Evolutionary conservation across 768 basidiomycete genomes (phyloP).

Genomic region (Tricholoma furcatifolium): DNA sequence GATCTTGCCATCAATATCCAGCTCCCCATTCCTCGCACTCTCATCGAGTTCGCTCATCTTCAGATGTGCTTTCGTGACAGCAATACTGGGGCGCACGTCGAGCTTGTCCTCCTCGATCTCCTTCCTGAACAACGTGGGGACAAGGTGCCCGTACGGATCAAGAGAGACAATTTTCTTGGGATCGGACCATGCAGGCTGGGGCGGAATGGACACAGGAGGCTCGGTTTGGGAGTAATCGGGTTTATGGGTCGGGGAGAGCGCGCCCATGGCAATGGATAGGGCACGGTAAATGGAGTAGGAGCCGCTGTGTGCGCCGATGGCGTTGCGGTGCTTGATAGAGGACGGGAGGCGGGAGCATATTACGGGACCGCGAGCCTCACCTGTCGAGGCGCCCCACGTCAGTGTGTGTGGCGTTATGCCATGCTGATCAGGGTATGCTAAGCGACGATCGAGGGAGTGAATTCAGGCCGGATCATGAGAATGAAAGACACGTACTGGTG

Average conservation of each 20-base stretch:
- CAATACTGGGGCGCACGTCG: slow-evolving; percentile 90
- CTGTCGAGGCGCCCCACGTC: slow-evolving; percentile 74
- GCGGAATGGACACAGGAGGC: neutral
- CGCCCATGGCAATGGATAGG: slow-evolving; percentile 87
- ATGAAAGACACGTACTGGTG: slow-evolving; percentile 61
- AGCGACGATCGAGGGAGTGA: slow-evolving; percentile 14
- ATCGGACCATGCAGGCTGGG: neutral
- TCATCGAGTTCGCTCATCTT: slow-evolving; percentile 94
- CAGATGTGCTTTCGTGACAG: slow-evolving; percentile 90
- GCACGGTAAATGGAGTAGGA: slow-evolving; percentile 96
- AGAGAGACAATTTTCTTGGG: slow-evolving; percentile 3
- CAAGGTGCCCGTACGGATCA: slow-evolving; percentile 36
- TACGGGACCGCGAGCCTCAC: slow-evolving; percentile 75
- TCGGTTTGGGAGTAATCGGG: slow-evolving; percentile 30
- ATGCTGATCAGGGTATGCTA: slow-evolving; percentile 89
- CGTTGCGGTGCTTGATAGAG: slow-evolving; percentile 88
- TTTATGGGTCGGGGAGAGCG: slow-evolving; percentile 74
- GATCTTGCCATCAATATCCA: slow-evolving; percentile 80
- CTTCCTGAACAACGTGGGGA: slow-evolving; percentile 64
- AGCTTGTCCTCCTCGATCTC: slow-evolving; percentile 65
- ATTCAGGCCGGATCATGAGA: slow-evolving; percentile 3
- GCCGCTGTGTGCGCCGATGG: slow-evolving; percentile 91
- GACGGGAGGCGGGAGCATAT: slow-evolving; percentile 83
- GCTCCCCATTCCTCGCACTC: slow-evolving; percentile 64
- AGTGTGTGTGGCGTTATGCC: slow-evolving; percentile 81